phyloP scores from a whole-genome alignment of 2,329 filamentous ascomycete species.

The Aureobasidium melanogenum region DNA sequence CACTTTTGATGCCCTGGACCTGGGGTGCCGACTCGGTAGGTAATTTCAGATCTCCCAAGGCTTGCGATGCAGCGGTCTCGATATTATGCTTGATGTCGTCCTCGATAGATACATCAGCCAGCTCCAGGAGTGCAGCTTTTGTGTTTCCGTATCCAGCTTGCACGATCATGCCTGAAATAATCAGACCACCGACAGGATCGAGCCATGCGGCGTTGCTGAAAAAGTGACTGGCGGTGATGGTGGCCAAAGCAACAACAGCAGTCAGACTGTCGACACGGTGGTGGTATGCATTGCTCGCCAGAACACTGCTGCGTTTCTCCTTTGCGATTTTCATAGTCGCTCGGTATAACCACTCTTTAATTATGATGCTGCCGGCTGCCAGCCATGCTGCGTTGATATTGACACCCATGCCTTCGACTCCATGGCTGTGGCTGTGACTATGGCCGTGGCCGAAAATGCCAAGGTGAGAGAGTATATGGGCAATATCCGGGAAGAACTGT shows the following conservation, averaged over 20 bases:
- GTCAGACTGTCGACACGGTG: conserved; percentile 94
- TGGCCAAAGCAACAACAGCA: conserved; percentile 82
- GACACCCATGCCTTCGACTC: conserved; percentile 49
- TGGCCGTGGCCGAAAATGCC: conserved; percentile 47
- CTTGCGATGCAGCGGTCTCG: conserved; percentile 53
- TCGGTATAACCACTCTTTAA: conserved; percentile 97
- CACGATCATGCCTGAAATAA: conserved; percentile 91
- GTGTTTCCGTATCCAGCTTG: conserved; percentile 86
- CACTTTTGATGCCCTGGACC: conserved; percentile 83
- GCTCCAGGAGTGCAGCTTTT: conserved; percentile 67
- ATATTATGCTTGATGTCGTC: conserved; percentile 70
- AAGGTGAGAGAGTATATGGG: conserved; percentile 33
- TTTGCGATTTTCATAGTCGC: conserved; percentile 96
- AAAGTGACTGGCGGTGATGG: conserved; percentile 82
- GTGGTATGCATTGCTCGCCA: conserved; percentile 92
- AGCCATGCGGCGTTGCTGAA: conserved; percentile 82
- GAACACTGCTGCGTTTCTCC: conserved; percentile 88
- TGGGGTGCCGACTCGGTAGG: conserved; percentile 13
- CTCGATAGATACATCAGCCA: conserved; percentile 86
- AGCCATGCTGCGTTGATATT: conserved; percentile 94
- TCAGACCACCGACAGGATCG: conserved; percentile 82
- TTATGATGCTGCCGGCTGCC: conserved; percentile 74
- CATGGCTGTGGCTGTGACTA: conserved; percentile 57
- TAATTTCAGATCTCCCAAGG: conserved; percentile 34
- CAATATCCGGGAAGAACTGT: conserved; percentile 40